These are phyloP conservation scores for Talaromyces sp. DNA, from an alignment of 2,329 filamentous ascomycete species.

Conservation along the genomic window DNA sequence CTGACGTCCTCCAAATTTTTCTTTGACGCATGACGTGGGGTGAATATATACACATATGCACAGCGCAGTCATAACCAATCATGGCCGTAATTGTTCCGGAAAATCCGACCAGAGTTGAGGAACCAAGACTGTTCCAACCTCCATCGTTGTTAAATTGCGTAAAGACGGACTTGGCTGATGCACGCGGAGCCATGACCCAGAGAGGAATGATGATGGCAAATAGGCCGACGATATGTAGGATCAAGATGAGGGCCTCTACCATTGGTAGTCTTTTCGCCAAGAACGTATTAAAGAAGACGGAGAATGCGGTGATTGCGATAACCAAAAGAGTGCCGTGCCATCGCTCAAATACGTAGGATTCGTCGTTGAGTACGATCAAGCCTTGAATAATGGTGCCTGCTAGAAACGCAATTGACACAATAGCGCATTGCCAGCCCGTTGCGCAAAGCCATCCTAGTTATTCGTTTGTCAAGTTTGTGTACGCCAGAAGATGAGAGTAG, in stretches of 20 bases:
- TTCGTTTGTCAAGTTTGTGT: not conserved
- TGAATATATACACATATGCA: conserved; percentile 44
- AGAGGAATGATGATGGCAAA: conserved; percentile 45
- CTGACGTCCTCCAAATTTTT: not conserved
- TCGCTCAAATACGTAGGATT: conserved; percentile 36
- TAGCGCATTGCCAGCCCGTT: conserved; percentile 46
- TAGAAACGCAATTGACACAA: conserved; percentile 44
- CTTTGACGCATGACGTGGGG: not conserved
- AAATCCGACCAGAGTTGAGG: conserved; percentile 40
- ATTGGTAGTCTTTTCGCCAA: conserved; percentile 37
- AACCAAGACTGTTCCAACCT: conserved; percentile 37
- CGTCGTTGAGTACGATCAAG: conserved; percentile 43
- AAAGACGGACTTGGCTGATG: conserved; percentile 37
- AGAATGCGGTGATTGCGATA: conserved; percentile 38
- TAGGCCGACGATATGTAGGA: conserved; percentile 43
- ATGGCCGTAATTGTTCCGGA: conserved; percentile 40
- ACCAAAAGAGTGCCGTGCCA: conserved; percentile 47
- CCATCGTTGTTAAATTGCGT: conserved; percentile 40
- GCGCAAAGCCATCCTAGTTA: conserved; percentile 41
- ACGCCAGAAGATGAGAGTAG: not conserved
- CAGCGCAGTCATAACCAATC: conserved; percentile 34
- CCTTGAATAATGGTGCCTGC: conserved; percentile 46
- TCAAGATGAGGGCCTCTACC: conserved; percentile 37
- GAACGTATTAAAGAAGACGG: conserved; percentile 45
- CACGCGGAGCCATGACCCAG: conserved; percentile 41